Evolutionary conservation across 805 yeast genomes (phyloP), one percentile per base, ranked within the genome.

Genomic region (Nakazawaea siamensis): DNA sequence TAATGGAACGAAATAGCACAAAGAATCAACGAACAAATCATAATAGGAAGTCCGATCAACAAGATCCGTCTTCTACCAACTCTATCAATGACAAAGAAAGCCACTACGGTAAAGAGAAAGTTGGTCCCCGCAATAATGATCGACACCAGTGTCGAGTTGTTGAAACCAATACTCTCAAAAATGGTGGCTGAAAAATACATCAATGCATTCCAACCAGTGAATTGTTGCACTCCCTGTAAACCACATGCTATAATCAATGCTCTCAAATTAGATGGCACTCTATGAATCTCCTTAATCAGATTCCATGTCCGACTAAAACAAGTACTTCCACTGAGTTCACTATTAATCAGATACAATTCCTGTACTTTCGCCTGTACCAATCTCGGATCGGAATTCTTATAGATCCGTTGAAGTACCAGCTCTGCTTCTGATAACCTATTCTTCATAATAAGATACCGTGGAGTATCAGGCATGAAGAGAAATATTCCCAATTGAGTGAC

Each of bases 171-270:
- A 42, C 70, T 66, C 50, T 70, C 64, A 47, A 71, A 71, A 34
- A 71, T 70, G 14, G 76, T 70, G 9, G 73, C 59, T 44, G 73
- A 65, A 44, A 71, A 71, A 50, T 69, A 71, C 76, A 71, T 71
- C 46, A 71, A 56, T 8, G 76, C 69, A 52, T 71, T 71, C 54
- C 70, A 71, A 4, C 78, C 78, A 14, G 74, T 70, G 42, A 71
- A 66, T 46, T 71, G 78, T 50, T 71, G 78, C 39, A 66, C 61
- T 17, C 73, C 76, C 45, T 71, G 77, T 37, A 71, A 58, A 10
- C 77, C 76, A 55, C 77, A 71, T 2, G 70, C 76, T 39, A 71
- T 60, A 15, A 69, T 54, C 34, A 71, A 58, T 3, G 76, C 76
- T 39, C 78, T 60, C 29, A 61, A 58, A 50, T 70, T 70, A 4